phyloP scores from a whole-genome alignment of 257 asterid genomes.

The Prunella vulgaris region DNA sequence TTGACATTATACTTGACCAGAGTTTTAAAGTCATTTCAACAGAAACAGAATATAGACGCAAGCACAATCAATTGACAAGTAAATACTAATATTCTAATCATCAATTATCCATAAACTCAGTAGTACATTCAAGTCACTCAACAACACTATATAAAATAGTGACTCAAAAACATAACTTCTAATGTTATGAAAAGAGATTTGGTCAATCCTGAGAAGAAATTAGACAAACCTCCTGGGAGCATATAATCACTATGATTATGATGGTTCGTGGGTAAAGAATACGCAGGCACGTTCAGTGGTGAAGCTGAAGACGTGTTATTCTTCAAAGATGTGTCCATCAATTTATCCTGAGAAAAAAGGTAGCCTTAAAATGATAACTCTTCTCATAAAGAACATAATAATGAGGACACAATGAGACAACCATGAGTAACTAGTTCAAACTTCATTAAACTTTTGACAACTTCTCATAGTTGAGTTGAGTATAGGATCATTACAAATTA shows the following conservation, averaged over 20 bases:
- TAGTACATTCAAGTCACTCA: not conserved
- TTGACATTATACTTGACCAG: not conserved
- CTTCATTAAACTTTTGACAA: not conserved
- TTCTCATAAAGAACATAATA: not conserved
- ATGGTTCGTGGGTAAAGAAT: slow-evolving; percentile 42
- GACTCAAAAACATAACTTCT: slow-evolving; percentile 22
- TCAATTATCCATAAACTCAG: slow-evolving; percentile 1
- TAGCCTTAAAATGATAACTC: slow-evolving; percentile 15
- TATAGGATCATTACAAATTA: not conserved
- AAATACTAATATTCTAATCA: not conserved
- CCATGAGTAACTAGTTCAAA: slow-evolving; percentile 6
- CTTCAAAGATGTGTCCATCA: slow-evolving; percentile 53
- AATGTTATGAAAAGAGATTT: slow-evolving; percentile 7
- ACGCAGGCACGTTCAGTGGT: slow-evolving; percentile 39
- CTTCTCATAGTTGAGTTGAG: slow-evolving; percentile 14
- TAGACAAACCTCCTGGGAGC: slow-evolving; percentile 51
- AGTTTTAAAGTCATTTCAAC: not conserved
- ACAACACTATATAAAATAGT: slow-evolving; percentile 10
- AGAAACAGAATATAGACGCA: not conserved
- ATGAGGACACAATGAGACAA: slow-evolving; percentile 9
- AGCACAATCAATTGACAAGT: slow-evolving; percentile 13
- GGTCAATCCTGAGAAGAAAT: slow-evolving; percentile 15
- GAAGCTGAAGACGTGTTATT: slow-evolving; percentile 42
- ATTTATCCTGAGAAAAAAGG: slow-evolving; percentile 44
- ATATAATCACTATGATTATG: slow-evolving; percentile 31